A percentile compares a stretch with the other conserved stretches of the same genome.
Conservation (phyloP, 2,329 filamentous ascomycete genomes). For the Botrytis squamosa region DNA sequence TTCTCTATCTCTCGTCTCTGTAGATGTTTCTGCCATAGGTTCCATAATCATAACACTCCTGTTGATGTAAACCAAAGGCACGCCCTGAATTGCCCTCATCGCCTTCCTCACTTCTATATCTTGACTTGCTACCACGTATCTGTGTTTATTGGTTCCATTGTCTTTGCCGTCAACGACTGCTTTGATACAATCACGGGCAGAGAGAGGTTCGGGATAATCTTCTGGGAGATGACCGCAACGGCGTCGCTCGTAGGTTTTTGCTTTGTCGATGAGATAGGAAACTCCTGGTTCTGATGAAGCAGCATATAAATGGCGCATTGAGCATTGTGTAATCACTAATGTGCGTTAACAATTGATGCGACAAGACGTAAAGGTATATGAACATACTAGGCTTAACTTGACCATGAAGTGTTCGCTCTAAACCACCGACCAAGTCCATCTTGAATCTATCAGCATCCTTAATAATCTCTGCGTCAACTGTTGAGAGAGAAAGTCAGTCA, state of each 20-base stretch:
- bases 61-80: constrained; percentile 76
- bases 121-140: constrained; percentile 76
- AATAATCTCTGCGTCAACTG: constrained; percentile 82
- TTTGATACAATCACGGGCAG: constrained; percentile 66
- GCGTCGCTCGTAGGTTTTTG: constrained; percentile 72
- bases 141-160: constrained; percentile 69
- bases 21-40: constrained; percentile 70
- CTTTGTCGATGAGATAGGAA: constrained; percentile 61
- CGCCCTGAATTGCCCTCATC: constrained; percentile 67
- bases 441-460: constrained; percentile 79
- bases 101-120: constrained; percentile 60
- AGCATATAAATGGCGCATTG: constrained; percentile 74
- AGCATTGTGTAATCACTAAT: constrained; percentile 76
- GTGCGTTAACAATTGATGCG: constrained; percentile 19
- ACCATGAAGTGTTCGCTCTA: constrained; percentile 83
- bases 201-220: constrained; percentile 68
- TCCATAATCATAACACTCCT: constrained; percentile 77
- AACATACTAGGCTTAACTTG: constrained; percentile 75
- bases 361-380: neutral
- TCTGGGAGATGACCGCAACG: constrained; percentile 76
- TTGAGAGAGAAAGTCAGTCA: constrained; percentile 23
- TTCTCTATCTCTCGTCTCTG: constrained; percentile 61
- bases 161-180: constrained; percentile 78
- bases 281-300: constrained; percentile 55
- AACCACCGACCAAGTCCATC: constrained; percentile 77